Base-by-base conservation (phyloP, 768 basidiomycete genomes). In the Podaxis sp. region DNA sequence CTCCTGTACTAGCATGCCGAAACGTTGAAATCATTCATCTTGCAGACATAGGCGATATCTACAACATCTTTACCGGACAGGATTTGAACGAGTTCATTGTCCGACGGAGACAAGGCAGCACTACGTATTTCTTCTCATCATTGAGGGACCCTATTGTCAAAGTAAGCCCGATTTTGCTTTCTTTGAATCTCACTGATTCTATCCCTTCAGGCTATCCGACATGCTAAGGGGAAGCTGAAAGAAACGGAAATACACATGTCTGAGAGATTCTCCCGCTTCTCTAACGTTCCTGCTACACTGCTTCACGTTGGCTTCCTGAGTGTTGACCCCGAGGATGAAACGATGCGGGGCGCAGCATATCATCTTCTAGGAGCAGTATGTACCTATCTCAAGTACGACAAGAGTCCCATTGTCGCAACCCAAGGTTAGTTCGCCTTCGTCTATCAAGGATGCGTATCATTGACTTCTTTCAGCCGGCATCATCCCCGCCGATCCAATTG, bases 281-380 rank as follows among this genome's bases (percentile, higher is more conserved):
- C 88, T 2, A 95, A 95, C 68, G 88, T 95, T 19, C 89, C 92
- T 6, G 91, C 93, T 0, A 90, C 92, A 0, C 75, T 97, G 52
- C 78, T 96, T n/a, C 95, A 95, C 68, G 84, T 94, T 33, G 92
- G 92, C 19, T 82, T 97, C 74, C 80, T 93, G 15, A 93, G 89
- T 65, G 80, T 95, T 28, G 87, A 88, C 64, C 79, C 84, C 15
- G 80, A 84, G 24, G 90, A 93, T 61, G 89, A 92, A 65, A 85
- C 87, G 61, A 81, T 96, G n/a, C 84, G 93, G 3, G 78, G 82
- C 38, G 89, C 91, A 5, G 91, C 91, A 0, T 92, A 92, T 69
- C 87, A 93, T 67, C 83, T 97, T 11, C 79, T 96, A 4, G 85
- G 86, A 19, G 86, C 92, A 0, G 85, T 94, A 3, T 92, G 89